Conservation (phyloP, 331 rosid species). For the Rhamnella rubrinervis region DNA sequence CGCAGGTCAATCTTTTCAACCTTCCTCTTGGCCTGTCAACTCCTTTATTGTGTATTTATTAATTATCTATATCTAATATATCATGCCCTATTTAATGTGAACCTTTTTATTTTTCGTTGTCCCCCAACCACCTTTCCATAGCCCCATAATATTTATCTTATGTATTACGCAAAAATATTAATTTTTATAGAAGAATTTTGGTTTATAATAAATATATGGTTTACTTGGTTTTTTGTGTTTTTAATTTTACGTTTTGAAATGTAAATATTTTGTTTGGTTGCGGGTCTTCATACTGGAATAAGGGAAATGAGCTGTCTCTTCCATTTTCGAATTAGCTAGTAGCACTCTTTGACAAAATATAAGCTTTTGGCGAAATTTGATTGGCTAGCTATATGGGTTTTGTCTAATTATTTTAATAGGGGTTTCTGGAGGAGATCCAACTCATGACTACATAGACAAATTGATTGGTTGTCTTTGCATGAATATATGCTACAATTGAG, state of each 20-base stretch:
- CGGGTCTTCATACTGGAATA: slow-evolving; percentile 13
- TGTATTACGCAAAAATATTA: slow-evolving; percentile 21
- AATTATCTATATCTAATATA: slow-evolving; percentile 47
- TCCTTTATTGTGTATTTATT: slow-evolving; percentile 43
- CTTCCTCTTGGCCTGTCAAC: slow-evolving; percentile 43
- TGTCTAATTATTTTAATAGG: slow-evolving; percentile 15
- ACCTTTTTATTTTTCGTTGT: slow-evolving; percentile 37
- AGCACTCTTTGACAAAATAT: slow-evolving; percentile 10
- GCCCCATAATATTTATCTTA: slow-evolving; percentile 24
- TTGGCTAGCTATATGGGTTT: slow-evolving; percentile 30
- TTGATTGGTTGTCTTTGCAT: slow-evolving; percentile 68
- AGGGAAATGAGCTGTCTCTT: slow-evolving; percentile 35
- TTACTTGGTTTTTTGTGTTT: background rate
- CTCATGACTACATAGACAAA: slow-evolving; percentile 33
- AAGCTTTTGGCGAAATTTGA: slow-evolving; percentile 32
- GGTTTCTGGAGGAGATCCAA: slow-evolving; percentile 23
- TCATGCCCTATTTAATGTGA: slow-evolving; percentile 51
- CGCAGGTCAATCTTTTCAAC: slow-evolving; percentile 68
- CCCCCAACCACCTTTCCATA: slow-evolving; percentile 41
- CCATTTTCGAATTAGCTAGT: slow-evolving; percentile 2
- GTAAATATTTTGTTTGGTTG: slow-evolving; percentile 17
- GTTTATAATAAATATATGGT: slow-evolving; percentile 18
- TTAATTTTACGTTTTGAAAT: background rate
- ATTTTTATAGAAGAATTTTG: background rate
- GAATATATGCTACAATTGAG: slow-evolving; percentile 52